Conservation (phyloP, 2,329 filamentous ascomycete genomes). For the Polytolypa hystricis region DNA sequence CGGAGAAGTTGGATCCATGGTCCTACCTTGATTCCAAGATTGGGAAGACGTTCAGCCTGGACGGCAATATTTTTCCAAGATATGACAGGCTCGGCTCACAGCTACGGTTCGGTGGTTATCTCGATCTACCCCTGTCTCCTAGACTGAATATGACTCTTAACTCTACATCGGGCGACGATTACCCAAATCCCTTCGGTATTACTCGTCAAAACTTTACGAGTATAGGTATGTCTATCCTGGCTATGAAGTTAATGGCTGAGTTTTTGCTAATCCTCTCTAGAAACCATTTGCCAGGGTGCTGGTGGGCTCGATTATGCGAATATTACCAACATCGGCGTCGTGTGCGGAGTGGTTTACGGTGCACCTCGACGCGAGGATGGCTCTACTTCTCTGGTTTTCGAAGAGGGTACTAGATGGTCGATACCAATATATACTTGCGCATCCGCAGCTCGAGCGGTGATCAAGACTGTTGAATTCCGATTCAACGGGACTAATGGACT, state of each 20-base stretch:
- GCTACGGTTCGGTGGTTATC: conserved; percentile 4
- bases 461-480: conserved; percentile 37
- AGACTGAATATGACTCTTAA: conserved; percentile 5
- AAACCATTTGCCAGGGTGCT: conserved; percentile 22
- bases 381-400: conserved; percentile 25
- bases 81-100: conserved; percentile 1
- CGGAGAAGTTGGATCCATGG: conserved; percentile 17
- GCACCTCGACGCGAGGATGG: conserved; percentile 27
- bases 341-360: conserved; percentile 33
- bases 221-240: conserved; percentile 11
- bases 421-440: conserved; percentile 36
- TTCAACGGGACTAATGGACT: conserved; percentile 33
- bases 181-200: conserved; percentile 24
- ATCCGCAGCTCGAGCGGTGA: conserved; percentile 29
- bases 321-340: conserved; percentile 31
- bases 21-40: conserved; percentile 29
- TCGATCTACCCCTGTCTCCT: neutral
- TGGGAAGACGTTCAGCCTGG: conserved; percentile 22
- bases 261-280: conserved; percentile 8
- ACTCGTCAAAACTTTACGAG: conserved; percentile 16
- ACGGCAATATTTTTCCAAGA: neutral
- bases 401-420: conserved; percentile 33
- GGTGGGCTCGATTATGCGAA: conserved; percentile 25
- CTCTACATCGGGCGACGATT: conserved; percentile 8
- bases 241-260: neutral